Evolutionary conservation across 768 basidiomycete genomes (phyloP).

Genomic region (Russula sp.): DNA sequence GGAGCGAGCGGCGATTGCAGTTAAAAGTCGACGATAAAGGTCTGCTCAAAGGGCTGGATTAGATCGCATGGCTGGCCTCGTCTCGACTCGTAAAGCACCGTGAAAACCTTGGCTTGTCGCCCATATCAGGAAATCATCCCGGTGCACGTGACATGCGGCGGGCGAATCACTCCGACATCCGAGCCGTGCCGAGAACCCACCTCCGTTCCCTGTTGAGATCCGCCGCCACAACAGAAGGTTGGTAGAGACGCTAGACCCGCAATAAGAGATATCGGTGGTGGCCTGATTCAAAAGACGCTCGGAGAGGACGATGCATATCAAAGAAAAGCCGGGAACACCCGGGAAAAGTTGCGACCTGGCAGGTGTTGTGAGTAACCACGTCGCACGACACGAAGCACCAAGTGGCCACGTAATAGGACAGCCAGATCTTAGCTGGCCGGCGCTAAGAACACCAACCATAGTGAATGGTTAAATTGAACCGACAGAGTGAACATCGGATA

Average conservation of each 20-base stretch:
- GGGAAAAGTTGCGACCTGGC: neutral
- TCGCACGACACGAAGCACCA: neutral
- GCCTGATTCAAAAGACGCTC: neutral
- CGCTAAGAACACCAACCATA: too few species aligned
- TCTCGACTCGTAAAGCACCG: too few species aligned
- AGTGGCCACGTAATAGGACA: conserved; percentile 9
- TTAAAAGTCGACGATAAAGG: neutral
- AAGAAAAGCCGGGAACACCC: neutral
- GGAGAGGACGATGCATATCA: neutral
- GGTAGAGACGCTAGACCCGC: neutral
- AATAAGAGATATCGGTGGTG: too few species aligned
- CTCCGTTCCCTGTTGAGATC: too few species aligned
- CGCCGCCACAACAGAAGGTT: too few species aligned
- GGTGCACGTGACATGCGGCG: neutral
- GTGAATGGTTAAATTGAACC: neutral
- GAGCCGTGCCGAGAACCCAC: too few species aligned
- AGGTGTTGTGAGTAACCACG: neutral
- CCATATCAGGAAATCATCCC: conserved; percentile 2
- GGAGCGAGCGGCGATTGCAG: neutral
- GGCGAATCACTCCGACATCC: too few species aligned
- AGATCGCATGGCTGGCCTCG: neutral
- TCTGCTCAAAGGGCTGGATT: neutral
- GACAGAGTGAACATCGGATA: neutral
- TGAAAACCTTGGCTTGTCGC: neutral
- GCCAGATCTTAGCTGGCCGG: neutral